Evolutionary conservation across 2,329 filamentous ascomycete species (phyloP).

Genomic region (Helminthosporium solani): DNA sequence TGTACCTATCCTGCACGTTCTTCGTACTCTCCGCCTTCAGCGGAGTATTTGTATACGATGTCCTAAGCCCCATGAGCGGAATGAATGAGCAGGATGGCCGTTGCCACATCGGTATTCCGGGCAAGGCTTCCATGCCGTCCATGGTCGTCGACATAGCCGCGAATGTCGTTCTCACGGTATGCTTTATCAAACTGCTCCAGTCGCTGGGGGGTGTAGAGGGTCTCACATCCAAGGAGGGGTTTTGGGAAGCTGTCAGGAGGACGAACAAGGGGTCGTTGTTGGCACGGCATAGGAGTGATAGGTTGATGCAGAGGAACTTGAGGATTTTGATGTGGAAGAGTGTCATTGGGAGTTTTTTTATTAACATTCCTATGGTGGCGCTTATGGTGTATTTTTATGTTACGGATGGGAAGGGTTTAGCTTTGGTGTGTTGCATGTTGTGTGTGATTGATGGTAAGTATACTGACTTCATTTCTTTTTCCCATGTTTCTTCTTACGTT

Average conservation of each 20-base stretch:
- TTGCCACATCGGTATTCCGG: slow-evolving; percentile 41
- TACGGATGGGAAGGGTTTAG: slow-evolving; percentile 34
- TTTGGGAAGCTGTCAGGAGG: too few relatives aligned
- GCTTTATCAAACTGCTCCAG: slow-evolving; percentile 40
- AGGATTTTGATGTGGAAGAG: slow-evolving; percentile 29
- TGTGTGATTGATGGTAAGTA: slow-evolving; percentile 43
- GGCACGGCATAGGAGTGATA: slow-evolving; percentile 2
- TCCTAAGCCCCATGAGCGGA: slow-evolving; percentile 30
- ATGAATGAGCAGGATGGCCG: slow-evolving; percentile 27
- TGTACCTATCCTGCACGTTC: slow-evolving; percentile 34
- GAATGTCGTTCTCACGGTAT: slow-evolving; percentile 36
- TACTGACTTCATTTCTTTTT: too few relatives aligned
- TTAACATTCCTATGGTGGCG: slow-evolving; percentile 39
- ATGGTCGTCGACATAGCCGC: slow-evolving; percentile 38
- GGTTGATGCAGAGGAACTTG: slow-evolving; percentile 20
- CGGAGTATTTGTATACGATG: slow-evolving; percentile 25
- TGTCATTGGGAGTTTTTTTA: slow-evolving; percentile 32
- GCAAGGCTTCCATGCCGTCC: slow-evolving; percentile 36
- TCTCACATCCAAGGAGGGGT: not conserved
- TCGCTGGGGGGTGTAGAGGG: slow-evolving; percentile 18
- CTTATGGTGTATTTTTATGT: slow-evolving; percentile 40
- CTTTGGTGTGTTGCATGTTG: slow-evolving; percentile 42
- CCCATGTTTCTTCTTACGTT: too few relatives aligned
- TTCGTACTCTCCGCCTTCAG: slow-evolving; percentile 23
- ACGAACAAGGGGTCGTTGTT: not conserved